Conservation (phyloP, 768 basidiomycete species). For the Boletellus emodensis region DNA sequence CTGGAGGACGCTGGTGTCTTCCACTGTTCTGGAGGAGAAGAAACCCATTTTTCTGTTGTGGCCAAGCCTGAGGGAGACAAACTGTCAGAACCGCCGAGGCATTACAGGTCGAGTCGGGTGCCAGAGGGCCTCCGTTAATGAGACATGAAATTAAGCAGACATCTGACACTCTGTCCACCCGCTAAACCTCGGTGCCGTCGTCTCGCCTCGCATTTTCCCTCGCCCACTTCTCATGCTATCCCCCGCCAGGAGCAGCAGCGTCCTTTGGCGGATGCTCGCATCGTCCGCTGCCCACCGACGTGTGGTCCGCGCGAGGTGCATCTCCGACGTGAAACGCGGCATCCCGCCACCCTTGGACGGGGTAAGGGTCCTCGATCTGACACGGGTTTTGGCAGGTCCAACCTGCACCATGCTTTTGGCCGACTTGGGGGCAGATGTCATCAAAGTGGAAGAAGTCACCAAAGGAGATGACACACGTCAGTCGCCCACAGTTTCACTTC, state of each 20-base stretch:
- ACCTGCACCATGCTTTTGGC: conserved; percentile 92
- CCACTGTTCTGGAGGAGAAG: conserved; percentile 26
- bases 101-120: conserved; percentile 17
- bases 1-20: conserved; percentile 16
- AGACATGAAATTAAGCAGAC: conserved; percentile 15
- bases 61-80: background rate
- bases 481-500: conserved; percentile 20
- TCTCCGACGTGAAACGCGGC: conserved; percentile 32
- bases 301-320: conserved; percentile 2
- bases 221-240: conserved; percentile 5
- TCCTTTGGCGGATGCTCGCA: background rate
- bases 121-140: conserved; percentile 15
- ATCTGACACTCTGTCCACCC: conserved; percentile 23
- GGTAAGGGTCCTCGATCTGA: conserved; percentile 82
- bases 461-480: conserved; percentile 88
- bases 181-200: background rate
- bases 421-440: conserved; percentile 88
- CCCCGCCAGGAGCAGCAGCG: background rate
- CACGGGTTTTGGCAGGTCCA: conserved; percentile 88
- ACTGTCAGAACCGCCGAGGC: conserved; percentile 5
- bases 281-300: background rate
- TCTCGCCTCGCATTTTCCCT: background rate
- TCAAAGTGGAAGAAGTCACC: conserved; percentile 82
- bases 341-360: conserved; percentile 79
- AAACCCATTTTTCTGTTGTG: conserved; percentile 26